Base-by-base conservation (phyloP, 163 green algal genomes). In the Smithsoniella earleae region DNA sequence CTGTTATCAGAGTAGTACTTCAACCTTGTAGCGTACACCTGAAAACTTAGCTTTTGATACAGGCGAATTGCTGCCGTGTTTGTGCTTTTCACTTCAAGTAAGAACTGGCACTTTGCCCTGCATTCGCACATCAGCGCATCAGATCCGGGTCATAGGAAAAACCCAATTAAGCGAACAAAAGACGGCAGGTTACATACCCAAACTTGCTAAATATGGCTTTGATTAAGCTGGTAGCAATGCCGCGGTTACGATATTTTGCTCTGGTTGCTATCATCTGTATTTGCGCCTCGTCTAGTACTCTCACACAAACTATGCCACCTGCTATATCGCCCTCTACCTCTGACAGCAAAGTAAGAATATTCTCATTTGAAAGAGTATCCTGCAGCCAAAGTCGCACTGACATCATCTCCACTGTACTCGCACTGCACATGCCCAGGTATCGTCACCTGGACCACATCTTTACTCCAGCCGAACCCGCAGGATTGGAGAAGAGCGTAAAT, bases 21-120 rank as follows among this genome's bases (percentile, higher is more conserved):
- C 25, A 22, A 1, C 25, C 58, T 5, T 31, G 22, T 34, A 13
- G 8, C 27, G 25, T 34, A 69, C n/a, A 34, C 58, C 6, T 40
- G 58, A 33, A 69, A 69, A 6, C 58, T 31, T 16, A 69, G 8
- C 16, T 69, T 69, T 10, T 69, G 25, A 43, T 69, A 69, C 25
- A 69, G n/a, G 8, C 3, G n/a, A 30, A 69, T 30, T 25, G 2
- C 58, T 13, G 16, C 27, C 22, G 18, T 0, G 25, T 69, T 69
- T 5, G 25, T 40, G 58, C 1, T 18, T 3, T 13, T 33, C 27
- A 69, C 58, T 38, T 69, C 58, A 37, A 69, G 58, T 30, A 38
- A 34, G 58, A 45, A 69, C 3, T 36, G 18, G 25, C 25, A 69
- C 34, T 4, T 16, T 30, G 31, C 5, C 25, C 58, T 69, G 58